Base-by-base conservation (phyloP, 768 basidiomycete species). In the Lentinus brumalis region DNA sequence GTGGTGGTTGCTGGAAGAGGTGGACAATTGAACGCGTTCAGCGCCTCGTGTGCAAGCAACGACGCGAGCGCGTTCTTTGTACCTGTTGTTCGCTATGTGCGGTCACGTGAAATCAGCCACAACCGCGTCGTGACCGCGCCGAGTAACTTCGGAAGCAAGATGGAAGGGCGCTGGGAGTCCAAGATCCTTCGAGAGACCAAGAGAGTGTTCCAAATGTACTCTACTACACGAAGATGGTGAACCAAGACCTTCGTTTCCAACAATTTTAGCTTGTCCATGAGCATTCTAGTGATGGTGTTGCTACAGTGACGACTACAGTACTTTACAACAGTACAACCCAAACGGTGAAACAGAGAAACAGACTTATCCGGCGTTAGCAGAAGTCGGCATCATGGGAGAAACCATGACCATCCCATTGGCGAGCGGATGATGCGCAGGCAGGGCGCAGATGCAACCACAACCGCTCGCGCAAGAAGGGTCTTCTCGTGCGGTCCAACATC, bases 401-500 rank as follows among this genome's bases (percentile, higher is more conserved):
- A 63, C 49, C 15, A 63, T 49, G 12, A 59, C 41, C 57, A 56
- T 38, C 29, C 62, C 62, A 18, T 63, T 47, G 30, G 62, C 52
- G 16, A 59, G 41, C 26, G 57, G 50, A 45, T 63, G 57, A 21
- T 51, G 51, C 8, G 44, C 45, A 26, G 62, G 62, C 7, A 52
- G 51, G 15, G 60, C 51, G 46, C 71, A 73, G 4, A 53, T 30
- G 60, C 72, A 72, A 6, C 71, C 72, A 31, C 71, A 73, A 4
- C 71, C 71, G 3, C 63, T 67, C 12, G 70, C 66, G 41, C 71
- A 73, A 8, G 53, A 38, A 1, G 41, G 45, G 30, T 68, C 64
- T 26, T 61, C 62, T 31, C 67, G 64, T 21, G 12, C 52, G 35
- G 54, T 60, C 69, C 68, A 68, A 53, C 72, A 73, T 18, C 52